Conservation (phyloP, 164 flowering plant genomes). For the Cinnamomum micranthum region DNA sequence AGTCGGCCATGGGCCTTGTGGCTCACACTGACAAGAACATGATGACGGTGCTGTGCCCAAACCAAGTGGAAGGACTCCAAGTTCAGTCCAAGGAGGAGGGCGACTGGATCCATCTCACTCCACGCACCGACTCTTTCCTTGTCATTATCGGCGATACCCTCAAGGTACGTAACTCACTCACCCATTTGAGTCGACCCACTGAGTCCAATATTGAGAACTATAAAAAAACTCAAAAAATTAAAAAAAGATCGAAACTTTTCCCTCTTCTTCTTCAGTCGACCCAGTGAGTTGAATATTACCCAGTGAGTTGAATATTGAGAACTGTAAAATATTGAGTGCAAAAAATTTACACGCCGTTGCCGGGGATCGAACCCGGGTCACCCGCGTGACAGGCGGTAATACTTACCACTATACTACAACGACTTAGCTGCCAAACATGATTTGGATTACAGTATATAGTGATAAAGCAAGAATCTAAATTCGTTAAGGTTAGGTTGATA, state of each 20-base stretch:
- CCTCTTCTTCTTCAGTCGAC: too few species aligned
- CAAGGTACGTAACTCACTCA: constrained; percentile 22
- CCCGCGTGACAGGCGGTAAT: constrained; percentile 49
- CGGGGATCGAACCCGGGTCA: constrained; percentile 49
- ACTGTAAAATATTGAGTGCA: too few species aligned
- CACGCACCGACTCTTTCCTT: constrained; percentile 21
- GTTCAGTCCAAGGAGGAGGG: constrained; percentile 32
- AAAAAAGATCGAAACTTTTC: too few species aligned
- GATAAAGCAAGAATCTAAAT: too few species aligned
- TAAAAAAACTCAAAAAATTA: too few species aligned
- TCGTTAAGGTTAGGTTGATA: too few species aligned
- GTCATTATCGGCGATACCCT: constrained; percentile 42
- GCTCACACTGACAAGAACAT: constrained; percentile 32
- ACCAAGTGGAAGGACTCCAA: constrained; percentile 36
- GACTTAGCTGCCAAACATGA: neutral
- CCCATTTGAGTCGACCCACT: too few species aligned
- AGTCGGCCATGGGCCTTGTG: constrained; percentile 21
- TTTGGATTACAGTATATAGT: too few species aligned
- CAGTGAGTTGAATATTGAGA: too few species aligned
- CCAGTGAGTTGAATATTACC: too few species aligned
- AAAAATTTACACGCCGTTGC: constrained; percentile 10
- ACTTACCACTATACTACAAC: constrained; percentile 32
- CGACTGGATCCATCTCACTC: constrained; percentile 24
- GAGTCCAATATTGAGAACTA: too few species aligned
- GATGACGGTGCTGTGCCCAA: constrained; percentile 12